phyloP scores from a whole-genome alignment of 805 yeast genomes.

The Komagataella ulmi region DNA sequence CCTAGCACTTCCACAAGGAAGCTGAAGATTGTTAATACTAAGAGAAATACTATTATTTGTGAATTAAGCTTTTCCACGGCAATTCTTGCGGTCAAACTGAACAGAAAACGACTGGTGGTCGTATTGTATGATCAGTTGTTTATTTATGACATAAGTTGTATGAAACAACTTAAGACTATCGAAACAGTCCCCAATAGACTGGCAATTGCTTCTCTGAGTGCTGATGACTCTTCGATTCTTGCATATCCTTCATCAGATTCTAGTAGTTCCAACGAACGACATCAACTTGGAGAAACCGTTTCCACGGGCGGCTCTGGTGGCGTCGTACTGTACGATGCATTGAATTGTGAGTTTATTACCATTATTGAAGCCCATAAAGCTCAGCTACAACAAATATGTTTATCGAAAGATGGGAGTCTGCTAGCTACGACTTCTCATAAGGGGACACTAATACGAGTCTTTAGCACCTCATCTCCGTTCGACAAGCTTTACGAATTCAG shows the following conservation, averaged over 20 bases:
- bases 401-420: conserved; percentile 65
- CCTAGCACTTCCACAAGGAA: conserved; percentile 66
- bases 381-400: conserved; percentile 49
- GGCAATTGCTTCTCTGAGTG: conserved; percentile 16
- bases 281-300: neutral
- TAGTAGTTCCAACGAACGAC: neutral
- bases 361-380: conserved; percentile 81
- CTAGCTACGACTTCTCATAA: conserved; percentile 83
- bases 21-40: conserved; percentile 72
- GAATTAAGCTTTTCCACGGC: conserved; percentile 78
- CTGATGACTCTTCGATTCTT: conserved; percentile 34
- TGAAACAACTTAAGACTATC: conserved; percentile 64
- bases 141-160: conserved; percentile 83
- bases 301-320: conserved; percentile 27
- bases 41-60: conserved; percentile 62
- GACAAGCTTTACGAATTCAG: conserved; percentile 58
- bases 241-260: conserved; percentile 38
- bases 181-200: conserved; percentile 33
- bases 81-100: conserved; percentile 61
- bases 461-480: conserved; percentile 47
- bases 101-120: conserved; percentile 71
- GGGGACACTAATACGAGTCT: conserved; percentile 84
- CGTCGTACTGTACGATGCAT: conserved; percentile 69
- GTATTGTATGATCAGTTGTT: conserved; percentile 70
- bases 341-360: conserved; percentile 60